A percentile compares a stretch with the other conserved stretches of the same genome.
These are phyloP conservation scores for Calendula officinalis DNA, from an alignment of 129 eudicot genomes.

Conservation along the genomic window DNA sequence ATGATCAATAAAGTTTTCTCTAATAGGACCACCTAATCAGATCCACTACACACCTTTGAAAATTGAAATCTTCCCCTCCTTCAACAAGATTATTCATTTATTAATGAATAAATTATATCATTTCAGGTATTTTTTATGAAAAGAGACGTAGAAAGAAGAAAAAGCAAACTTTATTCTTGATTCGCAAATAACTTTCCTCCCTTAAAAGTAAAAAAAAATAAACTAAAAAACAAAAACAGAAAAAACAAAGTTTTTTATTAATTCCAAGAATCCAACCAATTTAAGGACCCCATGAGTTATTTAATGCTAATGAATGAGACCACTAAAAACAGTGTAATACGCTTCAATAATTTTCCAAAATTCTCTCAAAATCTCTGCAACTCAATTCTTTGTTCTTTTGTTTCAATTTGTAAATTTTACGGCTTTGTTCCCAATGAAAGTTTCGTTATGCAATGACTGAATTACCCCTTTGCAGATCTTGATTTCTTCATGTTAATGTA, in stretches of 20 bases:
- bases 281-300: constrained; percentile 32
- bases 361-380: constrained; percentile 30
- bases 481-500: constrained; percentile 27
- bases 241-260: constrained; percentile 5
- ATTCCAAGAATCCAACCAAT: constrained; percentile 30
- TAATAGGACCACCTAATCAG: constrained; percentile 23
- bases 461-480: constrained; percentile 23
- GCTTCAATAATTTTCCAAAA: constrained; percentile 22
- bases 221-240: not conserved
- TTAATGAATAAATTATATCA: not conserved
- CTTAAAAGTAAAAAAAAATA: constrained; percentile 14
- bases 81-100: not conserved
- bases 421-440: constrained; percentile 8
- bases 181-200: constrained; percentile 25
- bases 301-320: constrained; percentile 32
- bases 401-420: constrained; percentile 3
- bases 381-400: constrained; percentile 22
- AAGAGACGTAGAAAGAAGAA: constrained; percentile 11
- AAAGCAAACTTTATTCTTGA: constrained; percentile 24
- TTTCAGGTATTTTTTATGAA: not conserved
- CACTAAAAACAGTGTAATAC: constrained; percentile 21
- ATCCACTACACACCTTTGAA: not conserved
- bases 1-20: constrained; percentile 16
- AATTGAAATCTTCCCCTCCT: constrained; percentile 15
- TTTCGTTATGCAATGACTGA: constrained; percentile 7